Evolutionary conservation across 2,329 filamentous ascomycete species (phyloP).

Genomic region (Pyricularia sp.): DNA sequence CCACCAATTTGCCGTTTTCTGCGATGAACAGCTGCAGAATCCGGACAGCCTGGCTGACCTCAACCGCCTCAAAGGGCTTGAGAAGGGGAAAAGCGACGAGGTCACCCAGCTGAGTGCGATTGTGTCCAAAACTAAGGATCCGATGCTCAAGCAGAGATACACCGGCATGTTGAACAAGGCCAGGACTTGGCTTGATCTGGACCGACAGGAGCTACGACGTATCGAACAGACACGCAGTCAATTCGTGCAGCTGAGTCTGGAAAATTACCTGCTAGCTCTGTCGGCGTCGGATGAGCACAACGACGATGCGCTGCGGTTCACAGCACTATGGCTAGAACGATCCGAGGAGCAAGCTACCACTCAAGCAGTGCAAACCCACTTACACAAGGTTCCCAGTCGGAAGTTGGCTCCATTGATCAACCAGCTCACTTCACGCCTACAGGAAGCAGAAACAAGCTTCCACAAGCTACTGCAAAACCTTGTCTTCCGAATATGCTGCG

Average conservation of each 20-base stretch:
- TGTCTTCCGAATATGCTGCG: constrained; percentile 71
- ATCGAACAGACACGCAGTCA: constrained; percentile 64
- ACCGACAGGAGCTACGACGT: constrained; percentile 73
- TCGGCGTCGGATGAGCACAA: constrained; percentile 78
- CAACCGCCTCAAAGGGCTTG: constrained; percentile 63
- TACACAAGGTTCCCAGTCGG: constrained; percentile 66
- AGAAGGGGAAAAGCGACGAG: constrained; percentile 69
- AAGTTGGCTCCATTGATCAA: constrained; percentile 94
- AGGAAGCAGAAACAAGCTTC: constrained; percentile 57
- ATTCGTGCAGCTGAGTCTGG: constrained; percentile 76
- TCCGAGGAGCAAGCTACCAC: constrained; percentile 67
- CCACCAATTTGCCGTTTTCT: constrained; percentile 90
- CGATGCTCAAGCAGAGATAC: constrained; percentile 42
- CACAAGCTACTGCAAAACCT: constrained; percentile 62
- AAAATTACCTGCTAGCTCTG: constrained; percentile 84
- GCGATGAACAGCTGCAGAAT: constrained; percentile 85
- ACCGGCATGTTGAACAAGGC: constrained; percentile 54
- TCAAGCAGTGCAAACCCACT: constrained; percentile 54
- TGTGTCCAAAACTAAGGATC: constrained; percentile 34
- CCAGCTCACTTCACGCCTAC: constrained; percentile 84
- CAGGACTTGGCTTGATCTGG: constrained; percentile 81
- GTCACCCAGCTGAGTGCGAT: constrained; percentile 57
- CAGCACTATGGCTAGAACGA: constrained; percentile 85
- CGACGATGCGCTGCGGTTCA: constrained; percentile 81
- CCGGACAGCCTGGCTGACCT: constrained; percentile 76